phyloP scores from a whole-genome alignment of 2,329 filamentous ascomycete genomes.

The Penicillium sp. region DNA sequence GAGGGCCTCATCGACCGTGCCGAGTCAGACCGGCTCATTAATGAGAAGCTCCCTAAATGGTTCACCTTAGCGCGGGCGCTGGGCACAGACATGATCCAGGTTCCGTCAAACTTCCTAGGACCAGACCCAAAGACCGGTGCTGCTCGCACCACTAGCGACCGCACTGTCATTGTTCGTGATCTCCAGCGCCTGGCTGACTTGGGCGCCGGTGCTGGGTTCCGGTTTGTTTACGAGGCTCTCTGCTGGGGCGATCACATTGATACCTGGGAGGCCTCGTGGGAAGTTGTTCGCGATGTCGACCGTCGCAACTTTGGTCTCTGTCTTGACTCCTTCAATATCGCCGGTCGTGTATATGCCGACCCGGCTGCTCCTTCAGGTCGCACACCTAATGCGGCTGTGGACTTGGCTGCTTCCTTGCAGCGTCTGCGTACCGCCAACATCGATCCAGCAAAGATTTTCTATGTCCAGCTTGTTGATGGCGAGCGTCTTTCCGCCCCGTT shows the following conservation, averaged over 20 bases:
- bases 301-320: constrained; percentile 75
- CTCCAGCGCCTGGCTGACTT: constrained; percentile 61
- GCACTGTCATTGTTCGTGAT: constrained; percentile 21
- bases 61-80: constrained; percentile 63
- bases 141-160: constrained; percentile 36
- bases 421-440: constrained; percentile 53
- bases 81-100: constrained; percentile 68
- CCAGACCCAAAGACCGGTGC: constrained; percentile 37
- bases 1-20: constrained; percentile 67
- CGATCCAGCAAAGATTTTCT: constrained; percentile 66
- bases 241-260: constrained; percentile 68
- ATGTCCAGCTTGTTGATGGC: constrained; percentile 72
- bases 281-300: constrained; percentile 63
- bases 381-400: constrained; percentile 52
- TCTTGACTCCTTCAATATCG: constrained; percentile 75
- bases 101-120: constrained; percentile 67
- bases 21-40: constrained; percentile 57
- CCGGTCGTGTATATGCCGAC: constrained; percentile 69
- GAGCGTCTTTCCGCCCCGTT: constrained; percentile 58
- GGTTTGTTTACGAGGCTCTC: constrained; percentile 67
- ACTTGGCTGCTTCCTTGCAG: constrained; percentile 54
- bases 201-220: constrained; percentile 46
- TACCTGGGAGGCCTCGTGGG: constrained; percentile 71
- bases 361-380: constrained; percentile 55
- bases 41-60: constrained; percentile 65